Conservation (phyloP, 228 moss, liverwort and hornwort species). For the Sphagnum magellanicum region DNA sequence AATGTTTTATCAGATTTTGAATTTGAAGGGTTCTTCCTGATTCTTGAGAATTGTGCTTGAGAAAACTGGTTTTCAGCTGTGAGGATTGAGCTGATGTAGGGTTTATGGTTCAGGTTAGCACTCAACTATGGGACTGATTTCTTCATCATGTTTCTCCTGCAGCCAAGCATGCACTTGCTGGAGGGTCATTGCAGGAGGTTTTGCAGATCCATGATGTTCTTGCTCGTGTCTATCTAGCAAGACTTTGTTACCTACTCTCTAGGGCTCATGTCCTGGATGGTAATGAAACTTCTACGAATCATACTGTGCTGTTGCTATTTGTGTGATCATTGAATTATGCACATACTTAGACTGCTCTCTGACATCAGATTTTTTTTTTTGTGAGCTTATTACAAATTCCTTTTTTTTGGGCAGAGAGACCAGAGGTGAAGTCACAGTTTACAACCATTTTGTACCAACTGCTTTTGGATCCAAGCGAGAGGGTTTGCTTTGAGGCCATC, state of each 20-base stretch:
- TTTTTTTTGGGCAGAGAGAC: conserved; percentile 55
- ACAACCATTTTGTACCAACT: conserved; percentile 94
- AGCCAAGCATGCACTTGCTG: conserved; percentile 92
- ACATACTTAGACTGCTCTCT: neutral
- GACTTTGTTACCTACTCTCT: conserved; percentile 90
- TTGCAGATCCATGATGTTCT: conserved; percentile 94
- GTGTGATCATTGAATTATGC: neutral
- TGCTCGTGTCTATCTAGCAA: conserved; percentile 92
- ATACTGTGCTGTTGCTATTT: neutral
- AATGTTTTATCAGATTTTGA: too few species aligned
- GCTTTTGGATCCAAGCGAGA: conserved; percentile 91
- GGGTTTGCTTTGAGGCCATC: conserved; percentile 98
- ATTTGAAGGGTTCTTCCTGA: too few species aligned
- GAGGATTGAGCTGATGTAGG: too few species aligned
- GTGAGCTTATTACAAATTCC: too few species aligned
- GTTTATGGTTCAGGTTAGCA: too few species aligned
- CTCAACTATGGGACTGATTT: too few species aligned
- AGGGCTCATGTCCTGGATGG: conserved; percentile 92
- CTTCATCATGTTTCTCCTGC: conserved; percentile 18
- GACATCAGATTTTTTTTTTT: neutral
- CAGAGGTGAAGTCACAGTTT: conserved; percentile 90
- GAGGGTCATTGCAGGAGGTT: conserved; percentile 97
- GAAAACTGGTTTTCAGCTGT: too few species aligned
- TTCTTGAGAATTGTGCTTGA: too few species aligned
- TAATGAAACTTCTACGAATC: conserved; percentile 16